phyloP scores from a whole-genome alignment of 169 alveolate genomes.

The Plasmodium fragile region DNA sequence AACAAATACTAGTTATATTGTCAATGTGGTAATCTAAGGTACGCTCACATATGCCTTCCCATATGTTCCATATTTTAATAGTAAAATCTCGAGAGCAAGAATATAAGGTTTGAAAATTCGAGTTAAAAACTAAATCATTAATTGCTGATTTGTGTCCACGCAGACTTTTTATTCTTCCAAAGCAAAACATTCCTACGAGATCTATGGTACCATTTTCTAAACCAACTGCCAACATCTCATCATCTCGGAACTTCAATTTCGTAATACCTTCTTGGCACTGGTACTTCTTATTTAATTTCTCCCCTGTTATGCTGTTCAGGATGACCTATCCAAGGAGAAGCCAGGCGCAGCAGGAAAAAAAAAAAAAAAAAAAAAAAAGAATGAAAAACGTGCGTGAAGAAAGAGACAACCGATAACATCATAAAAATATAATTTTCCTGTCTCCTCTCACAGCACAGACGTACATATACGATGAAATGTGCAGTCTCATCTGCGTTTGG shows the following conservation, averaged over 20 bases:
- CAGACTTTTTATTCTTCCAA: slow-evolving; percentile 56
- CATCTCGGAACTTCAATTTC: slow-evolving; percentile 64
- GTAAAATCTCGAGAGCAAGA: slow-evolving; percentile 75
- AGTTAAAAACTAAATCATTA: slow-evolving; percentile 45
- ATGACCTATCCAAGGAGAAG: slow-evolving; percentile 8
- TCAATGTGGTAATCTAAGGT: slow-evolving; percentile 73
- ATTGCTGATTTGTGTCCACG: slow-evolving; percentile 69
- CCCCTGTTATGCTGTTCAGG: slow-evolving; percentile 25
- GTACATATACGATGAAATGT: background rate
- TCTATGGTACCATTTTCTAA: slow-evolving; percentile 70
- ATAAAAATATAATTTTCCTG: background rate
- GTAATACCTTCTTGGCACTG: slow-evolving; percentile 48
- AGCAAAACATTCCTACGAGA: slow-evolving; percentile 28
- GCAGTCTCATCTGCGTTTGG: background rate
- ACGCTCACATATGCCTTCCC: slow-evolving; percentile 42
- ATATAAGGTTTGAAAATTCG: slow-evolving; percentile 50
- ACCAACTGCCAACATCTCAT: slow-evolving; percentile 50
- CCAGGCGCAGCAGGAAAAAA: background rate
- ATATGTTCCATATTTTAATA: slow-evolving; percentile 71
- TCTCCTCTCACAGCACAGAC: background rate
- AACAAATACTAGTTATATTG: slow-evolving; percentile 35
- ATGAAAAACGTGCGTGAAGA: background rate
- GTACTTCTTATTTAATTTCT: slow-evolving; percentile 31
- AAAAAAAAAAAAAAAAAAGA: no score
- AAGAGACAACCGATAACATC: background rate